Evolutionary conservation across 495 filamentous ascomycete genomes (phyloP), one percentile per base, ranked within the genome.

Genomic region (Penicillium riverlandense): DNA sequence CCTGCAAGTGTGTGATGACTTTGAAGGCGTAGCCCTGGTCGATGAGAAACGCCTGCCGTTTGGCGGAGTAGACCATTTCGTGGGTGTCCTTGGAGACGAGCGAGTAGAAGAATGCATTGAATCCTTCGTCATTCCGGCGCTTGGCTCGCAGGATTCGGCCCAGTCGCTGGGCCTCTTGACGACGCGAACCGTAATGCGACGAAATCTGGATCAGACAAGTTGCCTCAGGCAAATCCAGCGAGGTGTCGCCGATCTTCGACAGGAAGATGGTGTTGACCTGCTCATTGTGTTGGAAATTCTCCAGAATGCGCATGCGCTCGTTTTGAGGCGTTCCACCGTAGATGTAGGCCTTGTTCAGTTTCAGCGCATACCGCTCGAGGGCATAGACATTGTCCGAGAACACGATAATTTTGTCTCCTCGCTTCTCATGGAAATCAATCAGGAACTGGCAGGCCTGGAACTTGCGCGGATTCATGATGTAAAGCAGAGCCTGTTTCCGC

Each of bases 11-110:
- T 1, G 92, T 97, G 63, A 99, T 99, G 45, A 99, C 92, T 64
- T 97, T 97, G 76, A 97, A 97, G 13, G 92, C 92, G 64, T 99
- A 99, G 31, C 92, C 92, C 63, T 99, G 92, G 53, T 99, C 92
- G 38, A 99, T 90, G 4, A 99, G 76, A 75, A 99, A 99, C 22
- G 92, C 94, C 60, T 99, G 92, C 14, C 92, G 82, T 67, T 96
- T 96, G 33, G 87, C 86, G 6, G 92, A 96, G 70, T 96, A 99
- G 63, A 84, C 91, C 94, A 99, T 97, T 67, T 99, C 92, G 41
- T 88, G 79, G 2, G 92, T 99, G 62, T 97, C 92, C 62, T 96
- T 96, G 8, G 86, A 92, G 29, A 99, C 92, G 5, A 99, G 75
- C 0, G 88, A 92, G 67, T 99, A 99, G 69, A 99, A 99, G 69